Conservation (phyloP, 208 protist genomes). For the Tritrichomonas foetus region DNA sequence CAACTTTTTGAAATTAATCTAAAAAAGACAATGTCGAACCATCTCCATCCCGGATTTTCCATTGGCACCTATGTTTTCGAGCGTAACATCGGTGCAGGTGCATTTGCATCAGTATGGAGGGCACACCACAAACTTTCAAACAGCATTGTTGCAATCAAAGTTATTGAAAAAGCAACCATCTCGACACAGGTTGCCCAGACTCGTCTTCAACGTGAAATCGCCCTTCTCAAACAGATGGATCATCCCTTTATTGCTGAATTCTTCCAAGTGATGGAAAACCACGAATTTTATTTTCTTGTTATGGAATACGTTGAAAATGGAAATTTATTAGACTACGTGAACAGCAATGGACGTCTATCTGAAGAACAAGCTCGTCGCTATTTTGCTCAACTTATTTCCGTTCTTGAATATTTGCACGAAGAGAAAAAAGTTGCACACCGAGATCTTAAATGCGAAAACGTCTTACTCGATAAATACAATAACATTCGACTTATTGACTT, state of each 20-base stretch:
- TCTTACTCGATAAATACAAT: conserved; percentile 32
- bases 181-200: neutral
- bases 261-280: neutral
- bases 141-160: neutral
- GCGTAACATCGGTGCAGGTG: neutral
- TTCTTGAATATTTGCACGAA: conserved; percentile 43
- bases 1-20: too few relatives aligned
- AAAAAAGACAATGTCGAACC: too few relatives aligned
- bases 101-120: neutral
- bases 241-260: conserved; percentile 16
- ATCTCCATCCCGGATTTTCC: too few relatives aligned
- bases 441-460: conserved; percentile 46
- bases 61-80: neutral
- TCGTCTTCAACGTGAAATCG: neutral
- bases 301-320: conserved; percentile 47
- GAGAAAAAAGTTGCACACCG: conserved; percentile 43
- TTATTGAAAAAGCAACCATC: neutral
- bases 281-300: neutral
- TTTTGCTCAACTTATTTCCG: conserved; percentile 40
- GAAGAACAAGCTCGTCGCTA: conserved; percentile 41
- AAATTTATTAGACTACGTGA: conserved; percentile 42
- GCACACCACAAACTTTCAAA: neutral
- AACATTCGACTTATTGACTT: conserved; percentile 46
- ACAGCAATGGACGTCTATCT: neutral
- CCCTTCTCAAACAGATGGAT: neutral